Base-by-base conservation (phyloP, 192 early-diverging fungal species). In the Coemansia sp. region DNA sequence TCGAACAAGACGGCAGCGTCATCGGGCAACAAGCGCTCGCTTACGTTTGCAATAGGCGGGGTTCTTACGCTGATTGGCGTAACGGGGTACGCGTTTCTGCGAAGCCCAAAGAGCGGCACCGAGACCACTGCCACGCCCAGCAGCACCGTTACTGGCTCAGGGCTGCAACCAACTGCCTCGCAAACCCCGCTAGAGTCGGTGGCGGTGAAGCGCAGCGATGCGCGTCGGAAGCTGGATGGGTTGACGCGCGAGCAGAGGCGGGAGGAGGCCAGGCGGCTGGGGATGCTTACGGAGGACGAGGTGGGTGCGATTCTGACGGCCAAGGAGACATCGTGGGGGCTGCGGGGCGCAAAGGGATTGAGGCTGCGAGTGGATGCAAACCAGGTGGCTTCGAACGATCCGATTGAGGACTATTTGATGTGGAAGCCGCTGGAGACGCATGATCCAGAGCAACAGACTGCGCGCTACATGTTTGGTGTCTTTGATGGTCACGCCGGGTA, bases 341-440 rank as follows among this genome's bases (percentile, higher is more conserved):
- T 68, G 32, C 13, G 12, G 13, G 48, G 56, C 37, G 26, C 23
- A 0, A 16, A 16, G 15, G 49, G 49, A 3, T n/a, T 48, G 44
- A 40, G 58, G 0, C 37, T 79, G 50, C 77, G 65, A 7, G 71
- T 79, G 15, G 69, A 86, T 63, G 79, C 73, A 2, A 83, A 73
- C 65, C 81, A 80, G 68, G 74, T 86, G 5, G 66, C 75, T 19
- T 85, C 83, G 1, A 85, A 85, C 21, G 63, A 52, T 6, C 77
- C 74, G 10, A 80, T 85, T 26, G 83, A 85, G 54, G 83, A 85
- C 58, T 81, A 85, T 56, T 19, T 76, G 52, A 53, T 64, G n/a
- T 70, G 65, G 72, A 52, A 54, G 65, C 50, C 64, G 9, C 61
- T 83, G 47, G 40, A 44, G 13, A 43, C 50, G 48, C 39, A 54